These are phyloP conservation scores for Nitzschia palea DNA, from an alignment of 108 stramenopile species.

Conservation along the genomic window DNA sequence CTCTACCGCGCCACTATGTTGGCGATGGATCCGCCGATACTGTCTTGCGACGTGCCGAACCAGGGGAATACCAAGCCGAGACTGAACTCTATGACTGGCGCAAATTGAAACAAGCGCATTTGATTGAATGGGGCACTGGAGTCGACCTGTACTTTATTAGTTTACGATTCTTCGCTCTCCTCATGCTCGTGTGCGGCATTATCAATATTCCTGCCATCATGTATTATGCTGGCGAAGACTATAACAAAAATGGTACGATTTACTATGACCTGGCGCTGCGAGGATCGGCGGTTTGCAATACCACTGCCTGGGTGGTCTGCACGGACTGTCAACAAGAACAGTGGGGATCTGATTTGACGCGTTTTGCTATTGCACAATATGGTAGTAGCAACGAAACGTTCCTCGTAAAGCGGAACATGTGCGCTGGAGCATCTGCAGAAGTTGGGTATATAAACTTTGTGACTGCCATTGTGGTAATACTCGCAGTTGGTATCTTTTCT, in stretches of 20 bases:
- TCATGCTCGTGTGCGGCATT: slow-evolving; percentile 63
- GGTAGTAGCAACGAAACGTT: slow-evolving; percentile 31
- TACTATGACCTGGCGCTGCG: slow-evolving; percentile 21
- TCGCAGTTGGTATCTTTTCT: slow-evolving; percentile 39
- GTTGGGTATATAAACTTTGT: slow-evolving; percentile 67
- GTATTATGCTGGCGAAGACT: slow-evolving; percentile 55
- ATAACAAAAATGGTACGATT: slow-evolving; percentile 39
- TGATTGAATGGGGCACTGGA: slow-evolving; percentile 72
- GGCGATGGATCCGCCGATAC: slow-evolving; percentile 21
- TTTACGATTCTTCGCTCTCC: slow-evolving; percentile 52
- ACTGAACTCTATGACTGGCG: slow-evolving; percentile 60
- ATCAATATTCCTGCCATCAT: slow-evolving; percentile 70
- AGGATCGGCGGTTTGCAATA: slow-evolving; percentile 67
- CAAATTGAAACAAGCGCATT: slow-evolving; percentile 29
- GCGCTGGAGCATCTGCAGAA: slow-evolving; percentile 44
- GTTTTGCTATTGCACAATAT: slow-evolving; percentile 26
- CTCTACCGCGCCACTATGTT: slow-evolving; percentile 57
- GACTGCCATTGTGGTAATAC: slow-evolving; percentile 53
- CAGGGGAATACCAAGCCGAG: slow-evolving; percentile 41
- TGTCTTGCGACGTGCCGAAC: slow-evolving; percentile 52
- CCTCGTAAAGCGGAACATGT: slow-evolving; percentile 62
- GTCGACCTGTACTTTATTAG: slow-evolving; percentile 67
- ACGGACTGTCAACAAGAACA: slow-evolving; percentile 7
- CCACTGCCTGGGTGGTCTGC: slow-evolving; percentile 51
- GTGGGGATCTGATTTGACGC: slow-evolving; percentile 34